phyloP scores from a whole-genome alignment of 106 monocot species.

The Platanthera zijinensis region DNA sequence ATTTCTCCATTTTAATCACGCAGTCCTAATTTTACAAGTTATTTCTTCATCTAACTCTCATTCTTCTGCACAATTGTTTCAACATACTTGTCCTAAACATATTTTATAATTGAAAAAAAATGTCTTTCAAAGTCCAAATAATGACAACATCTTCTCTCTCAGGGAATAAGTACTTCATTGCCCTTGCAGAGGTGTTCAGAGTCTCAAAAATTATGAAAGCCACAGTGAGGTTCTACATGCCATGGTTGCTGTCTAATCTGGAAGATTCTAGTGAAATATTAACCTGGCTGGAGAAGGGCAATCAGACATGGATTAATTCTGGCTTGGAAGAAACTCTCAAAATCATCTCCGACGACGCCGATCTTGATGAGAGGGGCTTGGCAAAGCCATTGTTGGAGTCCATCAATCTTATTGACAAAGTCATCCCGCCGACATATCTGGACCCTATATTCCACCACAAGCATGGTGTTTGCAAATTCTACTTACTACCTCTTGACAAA shows the following conservation, averaged over 20 bases:
- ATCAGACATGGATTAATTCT: conserved; percentile 34
- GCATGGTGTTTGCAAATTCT: conserved; percentile 30
- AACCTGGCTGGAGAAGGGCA: conserved; percentile 24
- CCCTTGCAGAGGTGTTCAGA: conserved; percentile 70
- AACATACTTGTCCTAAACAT: too few relatives aligned
- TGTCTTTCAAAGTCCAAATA: not conserved
- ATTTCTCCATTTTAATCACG: too few relatives aligned
- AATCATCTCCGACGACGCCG: conserved; percentile 12
- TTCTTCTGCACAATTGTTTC: too few relatives aligned
- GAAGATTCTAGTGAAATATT: conserved; percentile 14
- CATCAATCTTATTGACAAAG: conserved; percentile 25
- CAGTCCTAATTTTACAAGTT: too few relatives aligned
- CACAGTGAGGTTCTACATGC: conserved; percentile 38
- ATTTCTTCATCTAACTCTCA: too few relatives aligned
- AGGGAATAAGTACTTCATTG: conserved; percentile 56
- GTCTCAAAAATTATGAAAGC: conserved; percentile 40
- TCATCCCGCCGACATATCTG: conserved; percentile 15
- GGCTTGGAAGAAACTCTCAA: conserved; percentile 40
- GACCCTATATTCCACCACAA: conserved; percentile 1
- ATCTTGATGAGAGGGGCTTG: conserved; percentile 12
- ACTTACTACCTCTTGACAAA: conserved; percentile 34
- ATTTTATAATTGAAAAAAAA: too few relatives aligned
- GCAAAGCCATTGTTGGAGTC: conserved; percentile 31
- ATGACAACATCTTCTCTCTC: not conserved
- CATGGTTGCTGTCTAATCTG: conserved; percentile 43